phyloP scores from a whole-genome alignment of 75 land plant genomes.

The Isoetes taiwanensis region DNA sequence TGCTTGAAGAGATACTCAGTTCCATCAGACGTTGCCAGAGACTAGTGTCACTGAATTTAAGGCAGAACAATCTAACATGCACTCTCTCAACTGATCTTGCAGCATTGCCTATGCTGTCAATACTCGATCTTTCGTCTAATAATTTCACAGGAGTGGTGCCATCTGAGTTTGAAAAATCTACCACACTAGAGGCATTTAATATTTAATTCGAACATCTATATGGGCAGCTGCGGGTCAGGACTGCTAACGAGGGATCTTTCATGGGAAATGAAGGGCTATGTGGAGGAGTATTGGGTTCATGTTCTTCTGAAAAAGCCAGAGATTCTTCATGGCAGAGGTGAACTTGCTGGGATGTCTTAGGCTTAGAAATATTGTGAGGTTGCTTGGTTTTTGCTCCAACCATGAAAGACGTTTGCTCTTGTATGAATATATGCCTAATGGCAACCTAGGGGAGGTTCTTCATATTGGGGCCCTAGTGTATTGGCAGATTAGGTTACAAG shows the following conservation, averaged over 20 bases:
- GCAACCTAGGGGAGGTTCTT: slow-evolving; percentile 8
- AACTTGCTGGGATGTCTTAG: slow-evolving; percentile 12
- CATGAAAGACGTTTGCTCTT: slow-evolving; percentile 8
- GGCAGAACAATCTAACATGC: slow-evolving; percentile 51
- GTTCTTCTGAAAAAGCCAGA: not conserved
- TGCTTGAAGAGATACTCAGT: too few relatives aligned
- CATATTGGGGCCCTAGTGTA: slow-evolving; percentile 11
- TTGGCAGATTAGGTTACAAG: slow-evolving; percentile 50
- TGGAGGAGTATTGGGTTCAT: too few relatives aligned
- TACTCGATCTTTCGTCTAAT: not conserved
- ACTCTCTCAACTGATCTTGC: slow-evolving; percentile 54
- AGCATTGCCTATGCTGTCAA: too few relatives aligned
- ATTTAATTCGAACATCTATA: slow-evolving; percentile 19
- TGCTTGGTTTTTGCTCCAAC: slow-evolving; percentile 16
- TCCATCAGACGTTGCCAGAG: too few relatives aligned
- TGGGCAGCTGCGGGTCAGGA: too few relatives aligned
- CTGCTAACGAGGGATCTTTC: slow-evolving; percentile 64
- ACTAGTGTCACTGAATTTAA: too few relatives aligned
- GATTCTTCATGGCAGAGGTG: slow-evolving; percentile 22
- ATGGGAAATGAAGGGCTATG: slow-evolving; percentile 26
- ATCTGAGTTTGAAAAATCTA: too few relatives aligned
- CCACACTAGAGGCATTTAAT: too few relatives aligned
- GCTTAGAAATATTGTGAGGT: slow-evolving; percentile 16
- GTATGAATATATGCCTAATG: slow-evolving; percentile 19
- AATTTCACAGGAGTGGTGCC: too few relatives aligned